These are phyloP conservation scores for Chionographis japonica DNA, from an alignment of 106 monocot genomes.

Conservation along the genomic window DNA sequence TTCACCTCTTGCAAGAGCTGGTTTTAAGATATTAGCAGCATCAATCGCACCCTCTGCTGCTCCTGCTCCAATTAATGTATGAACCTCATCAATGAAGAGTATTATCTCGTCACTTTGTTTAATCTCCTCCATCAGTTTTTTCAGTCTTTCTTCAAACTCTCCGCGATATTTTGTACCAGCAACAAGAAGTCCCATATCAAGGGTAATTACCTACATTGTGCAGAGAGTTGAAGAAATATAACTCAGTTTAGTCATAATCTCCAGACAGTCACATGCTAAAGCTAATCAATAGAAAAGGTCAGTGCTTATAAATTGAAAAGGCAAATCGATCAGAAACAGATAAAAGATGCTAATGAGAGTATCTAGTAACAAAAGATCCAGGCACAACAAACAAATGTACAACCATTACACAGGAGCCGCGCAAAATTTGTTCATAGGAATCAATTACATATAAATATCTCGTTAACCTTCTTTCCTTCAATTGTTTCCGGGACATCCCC, in stretches of 20 bases:
- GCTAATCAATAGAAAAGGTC: no score
- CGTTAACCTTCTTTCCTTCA: conserved; percentile 29
- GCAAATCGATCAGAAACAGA: no score
- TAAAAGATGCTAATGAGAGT: no score
- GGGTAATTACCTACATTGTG: conserved; percentile 24
- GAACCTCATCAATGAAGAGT: conserved; percentile 43
- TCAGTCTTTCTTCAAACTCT: conserved; percentile 45
- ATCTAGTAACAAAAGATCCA: no score
- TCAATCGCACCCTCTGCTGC: conserved; percentile 33
- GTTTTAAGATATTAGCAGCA: conserved; percentile 39
- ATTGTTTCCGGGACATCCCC: conserved; percentile 46
- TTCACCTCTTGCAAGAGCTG: conserved; percentile 50
- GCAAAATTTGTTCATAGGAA: neutral
- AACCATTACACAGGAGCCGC: no score
- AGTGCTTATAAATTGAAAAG: no score
- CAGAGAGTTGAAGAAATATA: neutral
- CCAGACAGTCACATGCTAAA: neutral
- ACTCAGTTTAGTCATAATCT: neutral
- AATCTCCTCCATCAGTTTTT: conserved; percentile 30
- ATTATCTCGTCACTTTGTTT: conserved; percentile 34
- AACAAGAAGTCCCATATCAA: conserved; percentile 43
- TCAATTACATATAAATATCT: neutral
- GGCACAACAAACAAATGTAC: no score
- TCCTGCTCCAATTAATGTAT: conserved; percentile 36
- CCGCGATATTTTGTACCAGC: conserved; percentile 40